Evolutionary conservation across 208 protist species (phyloP).

Genomic region (Acanthamoeba polyphaga): DNA sequence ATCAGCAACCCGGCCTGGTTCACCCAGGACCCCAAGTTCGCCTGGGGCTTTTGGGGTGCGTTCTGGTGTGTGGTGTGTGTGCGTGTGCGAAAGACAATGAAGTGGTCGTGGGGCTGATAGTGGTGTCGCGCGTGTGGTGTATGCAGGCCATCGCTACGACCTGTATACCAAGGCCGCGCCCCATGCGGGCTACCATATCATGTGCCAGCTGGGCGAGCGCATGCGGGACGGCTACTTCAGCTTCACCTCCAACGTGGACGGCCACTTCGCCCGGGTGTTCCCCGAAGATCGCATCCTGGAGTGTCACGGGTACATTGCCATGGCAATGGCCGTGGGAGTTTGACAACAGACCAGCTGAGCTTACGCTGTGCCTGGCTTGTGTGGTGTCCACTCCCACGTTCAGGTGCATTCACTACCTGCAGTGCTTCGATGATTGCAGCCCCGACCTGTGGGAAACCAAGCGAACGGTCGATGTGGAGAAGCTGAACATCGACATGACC

Average conservation of each 20-base stretch:
- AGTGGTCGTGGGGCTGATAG: not conserved
- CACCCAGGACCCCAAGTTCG: not conserved
- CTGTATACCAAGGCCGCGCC: not conserved
- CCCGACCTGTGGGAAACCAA: not conserved
- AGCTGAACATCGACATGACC: not conserved
- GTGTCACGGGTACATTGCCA: not conserved
- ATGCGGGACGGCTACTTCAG: constrained; percentile 29
- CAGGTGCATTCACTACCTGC: not conserved
- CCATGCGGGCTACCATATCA: not conserved
- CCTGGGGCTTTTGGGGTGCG: constrained; percentile 2
- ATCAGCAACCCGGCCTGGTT: constrained; percentile 18
- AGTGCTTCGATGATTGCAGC: not conserved
- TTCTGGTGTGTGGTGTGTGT: no score
- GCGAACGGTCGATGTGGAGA: not conserved
- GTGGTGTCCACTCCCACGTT: not conserved
- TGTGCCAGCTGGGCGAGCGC: not conserved
- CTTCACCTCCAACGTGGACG: constrained; percentile 30
- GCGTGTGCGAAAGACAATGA: no score
- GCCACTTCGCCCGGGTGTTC: constrained; percentile 6
- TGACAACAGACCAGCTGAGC: no score
- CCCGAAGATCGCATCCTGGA: not conserved
- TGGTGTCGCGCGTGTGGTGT: not conserved
- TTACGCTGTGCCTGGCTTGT: not conserved
- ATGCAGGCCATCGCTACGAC: not conserved
- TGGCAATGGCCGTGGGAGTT: no score